A percentile compares a stretch with the other conserved stretches of the same genome.
Evolutionary conservation across 495 filamentous ascomycete genomes (phyloP).

Genomic region (Aspergillus nidulans): DNA sequence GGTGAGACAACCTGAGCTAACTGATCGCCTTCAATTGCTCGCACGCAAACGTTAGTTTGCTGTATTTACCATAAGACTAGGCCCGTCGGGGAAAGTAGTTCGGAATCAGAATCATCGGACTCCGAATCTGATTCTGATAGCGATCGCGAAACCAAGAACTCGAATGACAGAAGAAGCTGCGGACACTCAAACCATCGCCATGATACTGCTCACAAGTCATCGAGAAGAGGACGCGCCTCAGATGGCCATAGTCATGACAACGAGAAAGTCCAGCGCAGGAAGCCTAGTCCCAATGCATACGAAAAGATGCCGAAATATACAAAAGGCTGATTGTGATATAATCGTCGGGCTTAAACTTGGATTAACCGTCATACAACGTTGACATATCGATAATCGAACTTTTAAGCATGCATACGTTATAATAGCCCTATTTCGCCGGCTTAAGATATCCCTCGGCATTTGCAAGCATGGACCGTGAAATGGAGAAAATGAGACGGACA

Average conservation of each 20-base stretch:
- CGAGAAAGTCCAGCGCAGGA: constrained; percentile 48
- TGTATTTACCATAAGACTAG: constrained; percentile 94
- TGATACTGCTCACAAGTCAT: constrained; percentile 27
- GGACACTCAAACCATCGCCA: constrained; percentile 11
- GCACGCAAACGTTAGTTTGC: constrained; percentile 63
- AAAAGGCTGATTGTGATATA: constrained; percentile 14
- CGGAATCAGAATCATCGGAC: constrained; percentile 62
- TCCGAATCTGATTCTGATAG: constrained; percentile 61
- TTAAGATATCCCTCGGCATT: neutral
- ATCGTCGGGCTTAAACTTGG: neutral
- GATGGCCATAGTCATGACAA: constrained; percentile 23
- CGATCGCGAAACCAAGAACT: constrained; percentile 40
- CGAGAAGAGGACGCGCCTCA: constrained; percentile 24
- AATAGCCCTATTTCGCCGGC: neutral
- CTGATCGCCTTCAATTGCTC: neutral
- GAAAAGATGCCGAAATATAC: constrained; percentile 75
- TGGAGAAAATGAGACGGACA: neutral
- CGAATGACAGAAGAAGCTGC: constrained; percentile 17
- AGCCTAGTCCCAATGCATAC: constrained; percentile 87
- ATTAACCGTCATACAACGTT: neutral
- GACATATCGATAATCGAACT: neutral
- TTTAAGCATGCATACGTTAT: neutral
- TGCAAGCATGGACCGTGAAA: neutral
- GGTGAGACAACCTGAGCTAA: neutral
- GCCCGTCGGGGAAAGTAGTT: constrained; percentile 78